Evolutionary conservation across 1,284 basidiomycete genomes (phyloP).

Genomic region (Tylopilus sp.): DNA sequence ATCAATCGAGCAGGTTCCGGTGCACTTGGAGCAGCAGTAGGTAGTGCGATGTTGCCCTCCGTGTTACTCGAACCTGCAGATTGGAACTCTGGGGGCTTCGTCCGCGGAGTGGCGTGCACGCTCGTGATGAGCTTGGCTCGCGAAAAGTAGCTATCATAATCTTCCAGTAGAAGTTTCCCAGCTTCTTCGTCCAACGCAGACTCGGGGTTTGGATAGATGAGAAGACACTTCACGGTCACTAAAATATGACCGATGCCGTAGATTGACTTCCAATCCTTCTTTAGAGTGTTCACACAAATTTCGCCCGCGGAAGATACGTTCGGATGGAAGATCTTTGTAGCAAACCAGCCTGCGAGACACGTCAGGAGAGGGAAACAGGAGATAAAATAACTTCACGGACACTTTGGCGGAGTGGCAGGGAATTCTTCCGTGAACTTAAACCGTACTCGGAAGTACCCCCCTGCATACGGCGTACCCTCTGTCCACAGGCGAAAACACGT

Average conservation of each 20-base stretch:
- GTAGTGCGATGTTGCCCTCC: constrained; percentile 14
- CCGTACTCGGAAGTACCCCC: constrained; percentile 84
- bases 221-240: constrained; percentile 87
- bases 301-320: constrained; percentile 88
- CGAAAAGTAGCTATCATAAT: constrained; percentile 80
- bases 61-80: constrained; percentile 34
- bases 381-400: constrained; percentile 44
- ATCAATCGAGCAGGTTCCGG: constrained; percentile 25
- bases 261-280: constrained; percentile 94
- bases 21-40: constrained; percentile 18
- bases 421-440: constrained; percentile 89
- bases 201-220: constrained; percentile 95
- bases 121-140: constrained; percentile 79
- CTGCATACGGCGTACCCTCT: constrained; percentile 89
- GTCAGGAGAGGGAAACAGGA: constrained; percentile 5
- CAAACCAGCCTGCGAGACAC: constrained; percentile 65
- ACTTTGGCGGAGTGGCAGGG: constrained; percentile 86
- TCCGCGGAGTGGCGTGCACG: constrained; percentile 75
- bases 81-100: constrained; percentile 65
- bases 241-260: constrained; percentile 89
- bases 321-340: constrained; percentile 94
- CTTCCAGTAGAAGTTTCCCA: constrained; percentile 83
- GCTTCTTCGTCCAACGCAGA: constrained; percentile 94
- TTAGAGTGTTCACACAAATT: constrained; percentile 95
- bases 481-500: constrained; percentile 14